Evolutionary conservation across 2,329 filamentous ascomycete species (phyloP).

Genomic region (Coniochaeta prunicola): DNA sequence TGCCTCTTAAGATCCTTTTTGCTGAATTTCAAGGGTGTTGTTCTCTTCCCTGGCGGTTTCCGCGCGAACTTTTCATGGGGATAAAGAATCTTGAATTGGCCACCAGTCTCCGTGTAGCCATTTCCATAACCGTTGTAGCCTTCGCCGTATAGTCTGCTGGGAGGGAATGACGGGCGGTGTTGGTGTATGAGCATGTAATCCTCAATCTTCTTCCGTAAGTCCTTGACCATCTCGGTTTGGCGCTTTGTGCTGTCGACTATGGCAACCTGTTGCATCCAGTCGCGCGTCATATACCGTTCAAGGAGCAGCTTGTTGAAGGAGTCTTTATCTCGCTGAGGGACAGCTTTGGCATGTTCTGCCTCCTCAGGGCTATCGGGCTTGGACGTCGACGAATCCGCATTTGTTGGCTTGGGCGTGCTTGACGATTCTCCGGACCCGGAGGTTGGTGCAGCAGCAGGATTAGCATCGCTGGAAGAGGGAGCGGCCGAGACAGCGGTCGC

Average conservation of each 20-base stretch:
- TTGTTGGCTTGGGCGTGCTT: background rate
- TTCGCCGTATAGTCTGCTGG: slow-evolving; percentile 54
- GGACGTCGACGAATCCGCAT: slow-evolving; percentile 10
- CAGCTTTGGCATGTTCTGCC: slow-evolving; percentile 5
- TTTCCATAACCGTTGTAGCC: slow-evolving; percentile 91
- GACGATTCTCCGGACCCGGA: background rate
- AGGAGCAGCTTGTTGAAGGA: slow-evolving; percentile 46
- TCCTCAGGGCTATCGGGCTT: slow-evolving; percentile 14
- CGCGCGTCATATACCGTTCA: slow-evolving; percentile 46
- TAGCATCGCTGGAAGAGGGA: background rate
- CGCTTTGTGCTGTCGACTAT: slow-evolving; percentile 31
- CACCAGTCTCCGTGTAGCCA: slow-evolving; percentile 66
- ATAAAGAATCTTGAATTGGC: slow-evolving; percentile 68
- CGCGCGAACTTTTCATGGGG: slow-evolving; percentile 64
- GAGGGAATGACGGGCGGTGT: slow-evolving; percentile 48
- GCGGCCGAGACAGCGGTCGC: background rate
- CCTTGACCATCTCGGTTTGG: slow-evolving; percentile 45
- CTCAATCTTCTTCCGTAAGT: slow-evolving; percentile 51
- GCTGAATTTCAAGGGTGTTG: slow-evolving; percentile 65
- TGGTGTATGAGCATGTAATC: slow-evolving; percentile 60
- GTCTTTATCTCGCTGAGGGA: slow-evolving; percentile 41
- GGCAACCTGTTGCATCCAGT: slow-evolving; percentile 46
- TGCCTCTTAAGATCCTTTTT: slow-evolving; percentile 78
- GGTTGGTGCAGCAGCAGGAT: background rate
- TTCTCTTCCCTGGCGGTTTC: slow-evolving; percentile 58